A percentile compares a stretch with the other conserved stretches of the same genome.
phyloP scores from a whole-genome alignment of 164 flowering plant species.

The Euptelea pleiosperma region DNA sequence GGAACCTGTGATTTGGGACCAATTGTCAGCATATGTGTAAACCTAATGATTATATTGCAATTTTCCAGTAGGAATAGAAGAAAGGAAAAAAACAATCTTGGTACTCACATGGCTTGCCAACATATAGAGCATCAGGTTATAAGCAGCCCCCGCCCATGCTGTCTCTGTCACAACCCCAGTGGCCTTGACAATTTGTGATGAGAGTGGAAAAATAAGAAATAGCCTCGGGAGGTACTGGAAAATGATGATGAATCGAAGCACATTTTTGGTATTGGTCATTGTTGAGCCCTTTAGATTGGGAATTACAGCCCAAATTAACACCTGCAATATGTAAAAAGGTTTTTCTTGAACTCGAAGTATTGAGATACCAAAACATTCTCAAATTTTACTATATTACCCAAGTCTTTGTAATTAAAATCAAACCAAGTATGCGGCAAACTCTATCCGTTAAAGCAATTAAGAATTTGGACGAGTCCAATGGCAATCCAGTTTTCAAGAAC shows the following conservation, averaged over 20 bases:
- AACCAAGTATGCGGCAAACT: no score
- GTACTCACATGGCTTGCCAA: constrained; percentile 83
- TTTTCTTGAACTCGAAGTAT: no score
- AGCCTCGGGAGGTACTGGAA: constrained; percentile 69
- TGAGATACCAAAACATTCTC: no score
- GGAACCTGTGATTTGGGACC: no score
- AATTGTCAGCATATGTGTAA: no score
- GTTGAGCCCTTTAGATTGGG: constrained; percentile 60
- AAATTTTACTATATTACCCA: no score
- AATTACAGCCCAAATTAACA: constrained; percentile 65
- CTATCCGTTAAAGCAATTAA: no score
- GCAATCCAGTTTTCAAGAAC: no score
- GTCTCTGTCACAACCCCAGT: constrained; percentile 67
- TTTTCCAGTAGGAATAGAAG: background rate
- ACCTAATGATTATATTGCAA: no score
- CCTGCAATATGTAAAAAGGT: constrained; percentile 35
- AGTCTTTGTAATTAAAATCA: no score
- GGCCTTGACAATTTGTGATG: constrained; percentile 57
- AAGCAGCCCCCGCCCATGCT: constrained; percentile 94
- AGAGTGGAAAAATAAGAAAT: constrained; percentile 62
- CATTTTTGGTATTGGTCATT: constrained; percentile 61
- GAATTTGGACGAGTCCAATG: no score
- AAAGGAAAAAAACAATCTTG: background rate
- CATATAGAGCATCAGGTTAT: constrained; percentile 73
- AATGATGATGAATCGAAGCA: constrained; percentile 42